A percentile compares a stretch with the other conserved stretches of the same genome.
These are phyloP conservation scores for Boletellus ananiceps DNA, from an alignment of 768 basidiomycete species.

Conservation along the genomic window DNA sequence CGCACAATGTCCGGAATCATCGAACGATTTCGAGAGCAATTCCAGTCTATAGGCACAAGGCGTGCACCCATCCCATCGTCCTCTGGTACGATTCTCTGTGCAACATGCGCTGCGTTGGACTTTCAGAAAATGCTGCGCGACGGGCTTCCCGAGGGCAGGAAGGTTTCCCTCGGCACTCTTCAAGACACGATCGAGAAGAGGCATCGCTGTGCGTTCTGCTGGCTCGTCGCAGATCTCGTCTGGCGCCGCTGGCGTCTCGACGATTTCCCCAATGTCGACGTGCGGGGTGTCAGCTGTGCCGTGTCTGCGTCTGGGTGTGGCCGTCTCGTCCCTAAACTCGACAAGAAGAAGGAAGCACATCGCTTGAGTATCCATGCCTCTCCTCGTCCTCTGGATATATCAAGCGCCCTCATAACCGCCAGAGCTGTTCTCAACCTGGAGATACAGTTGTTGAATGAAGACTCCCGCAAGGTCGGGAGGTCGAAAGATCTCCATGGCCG, in stretches of 20 bases:
- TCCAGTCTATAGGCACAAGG: background rate
- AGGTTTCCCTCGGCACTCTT: conserved; percentile 7
- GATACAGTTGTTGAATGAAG: conserved; percentile 19
- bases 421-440: conserved; percentile 4
- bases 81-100: conserved; percentile 1
- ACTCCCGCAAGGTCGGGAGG: conserved; percentile 13
- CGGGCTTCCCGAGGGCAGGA: conserved; percentile 5
- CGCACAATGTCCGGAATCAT: conserved; percentile 2
- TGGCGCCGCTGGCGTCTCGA: conserved; percentile 16
- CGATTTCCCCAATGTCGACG: conserved; percentile 8
- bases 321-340: background rate
- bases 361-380: conserved; percentile 10
- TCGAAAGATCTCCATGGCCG: conserved; percentile 18
- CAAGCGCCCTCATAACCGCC: background rate
- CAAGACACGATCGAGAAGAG: conserved; percentile 6
- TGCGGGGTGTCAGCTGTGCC: background rate
- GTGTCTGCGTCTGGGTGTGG: conserved; percentile 3
- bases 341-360: conserved; percentile 5
- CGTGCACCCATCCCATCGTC: background rate
- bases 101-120: conserved; percentile 10
- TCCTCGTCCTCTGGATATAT: conserved; percentile 5
- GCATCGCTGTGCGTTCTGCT: conserved; percentile 13
- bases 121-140: conserved; percentile 10
- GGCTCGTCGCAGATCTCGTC: conserved; percentile 7
- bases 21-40: conserved; percentile 4